Evolutionary conservation across 2,329 filamentous ascomycete species (phyloP), one percentile per base, ranked within the genome.

Genomic region (Epichloe hybrida): DNA sequence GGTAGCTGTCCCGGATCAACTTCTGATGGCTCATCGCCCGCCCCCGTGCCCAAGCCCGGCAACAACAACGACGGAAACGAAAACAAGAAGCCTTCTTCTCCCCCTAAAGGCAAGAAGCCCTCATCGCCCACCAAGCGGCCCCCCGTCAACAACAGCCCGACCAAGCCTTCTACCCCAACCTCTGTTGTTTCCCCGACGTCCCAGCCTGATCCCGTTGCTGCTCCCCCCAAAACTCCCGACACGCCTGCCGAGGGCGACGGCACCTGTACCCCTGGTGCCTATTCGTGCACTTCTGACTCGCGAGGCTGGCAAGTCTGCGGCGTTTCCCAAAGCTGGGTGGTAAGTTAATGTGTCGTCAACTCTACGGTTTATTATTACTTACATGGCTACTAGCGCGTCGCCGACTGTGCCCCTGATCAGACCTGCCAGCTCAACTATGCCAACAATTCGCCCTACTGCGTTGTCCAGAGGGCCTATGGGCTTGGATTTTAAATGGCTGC

Each of bases 1-100:
- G 61, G 68, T 20, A 63, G 56, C 51, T 70, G 63, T 23, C 58
- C 61, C 5, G 20, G 31, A 20, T 44, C 39, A 8, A 37, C 31
- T 5, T 5, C 40, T 8, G 27, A 15, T 17, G 43, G 42, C 23
- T 12, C 43, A 12, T 31, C 31, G 17, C 49, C 43, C 7, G 35
- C 43, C 36, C 49, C 49, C 3, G 13, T 27, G 35, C 37, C 48
- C 41, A 21, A 21, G 23, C 31, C 34, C 5, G n/a, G n/a, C 21
- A 15, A 9, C 11, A 27, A 23, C 27, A 27, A 43, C 41, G 31
- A 31, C 31, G 31, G 4, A 31, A 11, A 31, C 31, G 31, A 31
- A 4, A 35, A 35, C 23, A 35, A 35, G 13, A 42, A 23, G 15
- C 34, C 44, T 27, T 17, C 17, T 23, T 23, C 42, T n/a, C 11